Percentiles rank a stretch among this genome's conserved stretches.
phyloP scores from a whole-genome alignment of 768 basidiomycete species.

The Leucosporidium scottii region DNA sequence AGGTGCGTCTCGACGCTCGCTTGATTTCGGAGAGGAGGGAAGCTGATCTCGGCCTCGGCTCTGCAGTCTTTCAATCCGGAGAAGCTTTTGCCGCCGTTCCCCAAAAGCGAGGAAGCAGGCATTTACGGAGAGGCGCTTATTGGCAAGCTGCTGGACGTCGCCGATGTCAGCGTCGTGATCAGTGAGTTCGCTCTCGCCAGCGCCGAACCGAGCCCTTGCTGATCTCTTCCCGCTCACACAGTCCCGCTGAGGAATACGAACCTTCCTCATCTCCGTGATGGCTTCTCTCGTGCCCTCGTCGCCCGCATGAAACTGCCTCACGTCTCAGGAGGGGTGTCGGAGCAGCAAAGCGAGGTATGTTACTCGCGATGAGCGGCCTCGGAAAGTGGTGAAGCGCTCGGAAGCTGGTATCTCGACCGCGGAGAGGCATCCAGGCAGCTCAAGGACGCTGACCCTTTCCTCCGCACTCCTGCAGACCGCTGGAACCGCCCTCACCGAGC shows the following conservation, averaged over 20 bases:
- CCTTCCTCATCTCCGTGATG: constrained; percentile 45
- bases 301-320: constrained; percentile 43
- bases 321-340: constrained; percentile 33
- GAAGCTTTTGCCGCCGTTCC: constrained; percentile 16
- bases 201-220: too few relatives aligned
- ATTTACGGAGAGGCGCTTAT: constrained; percentile 40
- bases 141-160: constrained; percentile 37
- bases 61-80: constrained; percentile 11
- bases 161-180: constrained; percentile 41
- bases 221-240: constrained; percentile 8
- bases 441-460: not conserved
- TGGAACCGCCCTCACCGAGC: constrained; percentile 36
- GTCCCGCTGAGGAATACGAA: constrained; percentile 45
- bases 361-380: not conserved
- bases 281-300: constrained; percentile 43
- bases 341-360: constrained; percentile 40
- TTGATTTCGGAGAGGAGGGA: too few relatives aligned
- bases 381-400: too few relatives aligned
- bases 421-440: too few relatives aligned
- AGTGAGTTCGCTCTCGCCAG: constrained; percentile 31
- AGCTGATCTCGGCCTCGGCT: not conserved
- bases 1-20: constrained; percentile 27
- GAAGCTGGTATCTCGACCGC: too few relatives aligned
- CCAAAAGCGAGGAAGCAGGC: not conserved
- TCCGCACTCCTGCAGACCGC: constrained; percentile 35